A percentile compares a stretch with the other conserved stretches of the same genome.
Evolutionary conservation across 2,329 filamentous ascomycete genomes (phyloP).

Genomic region (Cercospora sesami): DNA sequence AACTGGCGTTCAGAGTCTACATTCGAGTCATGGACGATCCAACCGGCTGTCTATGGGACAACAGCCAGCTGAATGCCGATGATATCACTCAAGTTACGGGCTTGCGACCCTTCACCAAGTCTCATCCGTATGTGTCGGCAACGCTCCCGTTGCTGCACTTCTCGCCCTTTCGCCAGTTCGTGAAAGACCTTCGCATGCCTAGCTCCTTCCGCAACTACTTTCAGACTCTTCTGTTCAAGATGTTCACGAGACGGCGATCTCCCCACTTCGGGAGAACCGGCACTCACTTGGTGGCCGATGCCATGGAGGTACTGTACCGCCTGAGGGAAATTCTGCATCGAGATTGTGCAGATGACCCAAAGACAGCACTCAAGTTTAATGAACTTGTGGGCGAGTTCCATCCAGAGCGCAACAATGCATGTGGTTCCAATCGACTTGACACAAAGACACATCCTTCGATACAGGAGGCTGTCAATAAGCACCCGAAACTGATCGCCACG

Average conservation of each 20-base stretch:
- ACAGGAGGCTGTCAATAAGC: slow-evolving; percentile 45
- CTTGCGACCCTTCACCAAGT: slow-evolving; percentile 49
- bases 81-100: slow-evolving; percentile 57
- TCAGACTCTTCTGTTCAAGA: slow-evolving; percentile 33
- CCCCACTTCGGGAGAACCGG: slow-evolving; percentile 19
- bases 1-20: slow-evolving; percentile 62
- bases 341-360: slow-evolving; percentile 11
- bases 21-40: slow-evolving; percentile 62
- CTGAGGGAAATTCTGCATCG: slow-evolving; percentile 4
- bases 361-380: slow-evolving; percentile 21
- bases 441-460: slow-evolving; percentile 40
- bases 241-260: slow-evolving; percentile 31
- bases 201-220: slow-evolving; percentile 18
- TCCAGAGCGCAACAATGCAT: slow-evolving; percentile 24
- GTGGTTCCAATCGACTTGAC: slow-evolving; percentile 31
- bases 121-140: slow-evolving; percentile 47
- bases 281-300: slow-evolving; percentile 23
- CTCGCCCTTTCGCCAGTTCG: slow-evolving; percentile 58
- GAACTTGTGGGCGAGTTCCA: slow-evolving; percentile 32
- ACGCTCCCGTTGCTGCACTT: slow-evolving; percentile 60
- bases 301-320: slow-evolving; percentile 31
- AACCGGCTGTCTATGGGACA: slow-evolving; percentile 62
- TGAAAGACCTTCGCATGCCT: slow-evolving; percentile 47
- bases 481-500: slow-evolving; percentile 35
- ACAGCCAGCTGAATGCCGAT: slow-evolving; percentile 35